Percentiles rank a stretch among this genome's conserved stretches.
Evolutionary conservation across 2,329 filamentous ascomycete species (phyloP).

Genomic region (Verticillium klebahnii): DNA sequence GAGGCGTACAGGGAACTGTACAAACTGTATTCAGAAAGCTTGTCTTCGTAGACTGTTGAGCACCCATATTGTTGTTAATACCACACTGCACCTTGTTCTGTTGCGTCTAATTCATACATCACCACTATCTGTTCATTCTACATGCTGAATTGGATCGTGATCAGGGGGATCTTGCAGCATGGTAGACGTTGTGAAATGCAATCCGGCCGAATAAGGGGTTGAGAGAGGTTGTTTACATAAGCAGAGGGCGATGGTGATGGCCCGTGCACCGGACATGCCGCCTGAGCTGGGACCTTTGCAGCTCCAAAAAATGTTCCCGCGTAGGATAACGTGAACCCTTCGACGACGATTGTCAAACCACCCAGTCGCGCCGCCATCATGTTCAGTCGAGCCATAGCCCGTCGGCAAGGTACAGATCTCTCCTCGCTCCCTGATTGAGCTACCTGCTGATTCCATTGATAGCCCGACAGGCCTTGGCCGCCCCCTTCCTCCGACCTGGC

Average conservation of each 20-base stretch:
- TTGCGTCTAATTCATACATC: background rate
- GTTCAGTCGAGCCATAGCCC: conserved; percentile 50
- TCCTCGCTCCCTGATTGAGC: too few species aligned
- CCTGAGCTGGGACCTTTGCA: conserved; percentile 1
- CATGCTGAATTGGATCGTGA: too few species aligned
- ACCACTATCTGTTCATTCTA: too few species aligned
- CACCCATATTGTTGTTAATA: conserved; percentile 14
- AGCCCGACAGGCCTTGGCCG: conserved; percentile 51
- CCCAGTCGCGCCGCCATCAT: conserved; percentile 33
- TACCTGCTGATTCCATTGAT: background rate
- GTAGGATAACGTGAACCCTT: background rate
- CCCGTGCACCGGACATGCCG: conserved; percentile 4
- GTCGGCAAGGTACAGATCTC: conserved; percentile 46
- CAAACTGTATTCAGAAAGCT: conserved; percentile 18
- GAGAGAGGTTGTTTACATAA: conserved; percentile 9
- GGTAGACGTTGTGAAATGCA: too few species aligned
- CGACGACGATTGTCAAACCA: background rate
- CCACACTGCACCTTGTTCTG: conserved; percentile 2
- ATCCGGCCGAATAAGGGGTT: background rate
- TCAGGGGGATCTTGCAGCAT: too few species aligned
- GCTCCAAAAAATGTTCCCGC: conserved; percentile 13
- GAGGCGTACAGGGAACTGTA: conserved; percentile 29
- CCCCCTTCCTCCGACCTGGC: conserved; percentile 34
- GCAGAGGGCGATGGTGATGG: background rate
- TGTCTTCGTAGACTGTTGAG: conserved; percentile 14